Evolutionary conservation across 108 stramenopile species (phyloP).

Genomic region (Fragilaria crotonensis): DNA sequence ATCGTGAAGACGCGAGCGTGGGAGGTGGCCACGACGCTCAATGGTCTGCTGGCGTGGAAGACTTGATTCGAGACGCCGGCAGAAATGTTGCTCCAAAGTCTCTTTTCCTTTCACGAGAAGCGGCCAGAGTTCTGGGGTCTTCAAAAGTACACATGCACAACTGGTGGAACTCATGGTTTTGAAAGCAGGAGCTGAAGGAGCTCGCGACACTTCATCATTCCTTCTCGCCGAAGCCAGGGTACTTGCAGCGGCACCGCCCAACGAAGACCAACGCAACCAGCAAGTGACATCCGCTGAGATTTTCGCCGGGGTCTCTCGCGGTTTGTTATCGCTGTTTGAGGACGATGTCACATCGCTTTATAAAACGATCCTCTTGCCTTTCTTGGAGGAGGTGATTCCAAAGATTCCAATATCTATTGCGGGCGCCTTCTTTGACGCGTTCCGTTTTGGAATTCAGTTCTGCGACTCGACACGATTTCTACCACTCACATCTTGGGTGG

Average conservation of each 20-base stretch:
- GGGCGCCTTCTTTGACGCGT: slow-evolving; percentile 67
- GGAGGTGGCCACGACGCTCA: slow-evolving; percentile 78
- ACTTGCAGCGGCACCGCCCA: slow-evolving; percentile 69
- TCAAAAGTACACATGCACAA: slow-evolving; percentile 76
- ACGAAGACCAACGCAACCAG: slow-evolving; percentile 83
- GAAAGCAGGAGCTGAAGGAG: slow-evolving; percentile 23
- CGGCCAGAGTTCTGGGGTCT: slow-evolving; percentile 62
- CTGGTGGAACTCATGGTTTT: slow-evolving; percentile 54
- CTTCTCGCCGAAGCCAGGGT: slow-evolving; percentile 55
- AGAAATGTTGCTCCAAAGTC: slow-evolving; percentile 58
- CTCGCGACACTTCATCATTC: slow-evolving; percentile 18
- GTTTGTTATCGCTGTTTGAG: slow-evolving; percentile 28
- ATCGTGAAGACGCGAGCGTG: slow-evolving; percentile 78
- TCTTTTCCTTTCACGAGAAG: slow-evolving; percentile 80
- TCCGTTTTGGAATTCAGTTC: slow-evolving; percentile 66
- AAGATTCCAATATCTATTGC: slow-evolving; percentile 63
- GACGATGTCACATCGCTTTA: slow-evolving; percentile 33
- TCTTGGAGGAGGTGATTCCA: slow-evolving; percentile 65
- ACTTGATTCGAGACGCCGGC: slow-evolving; percentile 74
- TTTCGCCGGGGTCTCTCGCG: slow-evolving; percentile 66
- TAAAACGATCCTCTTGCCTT: slow-evolving; percentile 59
- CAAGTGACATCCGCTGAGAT: slow-evolving; percentile 81
- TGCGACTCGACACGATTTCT: slow-evolving; percentile 46
- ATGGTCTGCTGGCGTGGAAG: slow-evolving; percentile 81
- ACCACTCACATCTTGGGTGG: slow-evolving; percentile 49